phyloP scores from a whole-genome alignment of 805 yeast species.

The Kuraishia borneana region DNA sequence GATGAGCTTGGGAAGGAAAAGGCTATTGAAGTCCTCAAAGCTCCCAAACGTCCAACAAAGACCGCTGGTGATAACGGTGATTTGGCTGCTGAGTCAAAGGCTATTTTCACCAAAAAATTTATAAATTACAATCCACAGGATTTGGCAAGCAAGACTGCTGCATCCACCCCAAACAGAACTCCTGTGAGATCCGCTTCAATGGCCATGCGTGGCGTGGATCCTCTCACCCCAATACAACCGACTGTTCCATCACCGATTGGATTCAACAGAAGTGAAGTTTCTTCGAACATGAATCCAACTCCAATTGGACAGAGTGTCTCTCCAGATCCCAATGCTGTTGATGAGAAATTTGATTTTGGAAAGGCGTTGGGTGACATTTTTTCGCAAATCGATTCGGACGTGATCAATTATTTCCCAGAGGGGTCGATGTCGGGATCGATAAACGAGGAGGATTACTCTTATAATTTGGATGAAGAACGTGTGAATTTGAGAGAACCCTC shows the following conservation, averaged over 20 bases:
- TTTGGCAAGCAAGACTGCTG: neutral
- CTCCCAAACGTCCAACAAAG: slow-evolving; percentile 4
- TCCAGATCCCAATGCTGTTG: neutral
- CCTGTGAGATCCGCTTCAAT: neutral
- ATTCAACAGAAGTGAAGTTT: neutral
- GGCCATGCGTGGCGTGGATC: neutral
- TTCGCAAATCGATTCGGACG: slow-evolving; percentile 18
- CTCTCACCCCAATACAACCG: neutral
- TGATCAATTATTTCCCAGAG: slow-evolving; percentile 9
- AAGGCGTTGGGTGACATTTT: slow-evolving; percentile 13
- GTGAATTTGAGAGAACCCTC: neutral
- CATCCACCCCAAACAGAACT: neutral
- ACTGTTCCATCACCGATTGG: neutral
- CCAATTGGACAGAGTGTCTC: slow-evolving; percentile 3
- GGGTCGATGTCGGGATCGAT: neutral
- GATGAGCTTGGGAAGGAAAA: slow-evolving; percentile 44
- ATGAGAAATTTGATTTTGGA: neutral
- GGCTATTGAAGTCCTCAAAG: slow-evolving; percentile 23
- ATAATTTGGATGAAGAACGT: neutral
- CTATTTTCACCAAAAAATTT: neutral
- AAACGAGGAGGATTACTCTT: neutral
- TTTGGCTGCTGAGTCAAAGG: neutral
- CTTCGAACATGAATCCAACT: neutral
- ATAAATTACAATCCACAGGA: neutral
- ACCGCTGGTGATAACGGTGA: neutral